phyloP scores from a whole-genome alignment of 164 flowering plant species.

The Vitis rotundifolia region DNA sequence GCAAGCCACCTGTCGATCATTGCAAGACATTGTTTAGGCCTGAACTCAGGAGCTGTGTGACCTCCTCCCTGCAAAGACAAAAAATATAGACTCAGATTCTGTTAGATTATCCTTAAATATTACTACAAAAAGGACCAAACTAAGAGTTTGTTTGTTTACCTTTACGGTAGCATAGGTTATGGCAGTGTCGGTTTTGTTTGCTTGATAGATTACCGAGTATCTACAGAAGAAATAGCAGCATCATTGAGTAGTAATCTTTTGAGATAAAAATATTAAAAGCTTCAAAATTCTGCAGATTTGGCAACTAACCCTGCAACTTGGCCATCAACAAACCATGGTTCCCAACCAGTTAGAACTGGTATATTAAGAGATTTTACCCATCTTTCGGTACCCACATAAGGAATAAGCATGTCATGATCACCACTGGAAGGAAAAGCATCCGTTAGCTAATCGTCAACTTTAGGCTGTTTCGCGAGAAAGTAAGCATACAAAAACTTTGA shows the following conservation, averaged over 20 bases:
- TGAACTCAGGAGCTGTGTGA: slow-evolving; percentile 44
- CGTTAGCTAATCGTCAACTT: background rate
- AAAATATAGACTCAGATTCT: background rate
- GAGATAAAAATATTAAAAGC: background rate
- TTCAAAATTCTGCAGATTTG: background rate
- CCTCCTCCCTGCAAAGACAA: slow-evolving; percentile 39
- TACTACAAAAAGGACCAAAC: too few relatives aligned
- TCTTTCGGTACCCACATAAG: slow-evolving; percentile 16
- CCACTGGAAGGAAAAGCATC: slow-evolving; percentile 11
- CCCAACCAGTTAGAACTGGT: slow-evolving; percentile 8
- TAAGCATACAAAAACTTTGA: too few relatives aligned
- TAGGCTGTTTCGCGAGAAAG: too few relatives aligned
- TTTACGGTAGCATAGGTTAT: too few relatives aligned
- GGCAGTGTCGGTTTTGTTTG: too few relatives aligned
- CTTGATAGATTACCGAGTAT: too few relatives aligned
- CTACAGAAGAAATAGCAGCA: too few relatives aligned
- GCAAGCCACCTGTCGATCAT: slow-evolving; percentile 37
- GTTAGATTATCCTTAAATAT: too few relatives aligned
- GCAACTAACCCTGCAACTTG: slow-evolving; percentile 27
- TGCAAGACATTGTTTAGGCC: slow-evolving; percentile 28
- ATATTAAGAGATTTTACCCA: slow-evolving; percentile 24
- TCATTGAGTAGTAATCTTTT: too few relatives aligned
- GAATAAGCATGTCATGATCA: slow-evolving; percentile 22
- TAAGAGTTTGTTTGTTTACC: too few relatives aligned
- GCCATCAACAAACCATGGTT: slow-evolving; percentile 27